Evolutionary conservation across 768 basidiomycete genomes (phyloP).

Genomic region (Mycena rebaudengoi): DNA sequence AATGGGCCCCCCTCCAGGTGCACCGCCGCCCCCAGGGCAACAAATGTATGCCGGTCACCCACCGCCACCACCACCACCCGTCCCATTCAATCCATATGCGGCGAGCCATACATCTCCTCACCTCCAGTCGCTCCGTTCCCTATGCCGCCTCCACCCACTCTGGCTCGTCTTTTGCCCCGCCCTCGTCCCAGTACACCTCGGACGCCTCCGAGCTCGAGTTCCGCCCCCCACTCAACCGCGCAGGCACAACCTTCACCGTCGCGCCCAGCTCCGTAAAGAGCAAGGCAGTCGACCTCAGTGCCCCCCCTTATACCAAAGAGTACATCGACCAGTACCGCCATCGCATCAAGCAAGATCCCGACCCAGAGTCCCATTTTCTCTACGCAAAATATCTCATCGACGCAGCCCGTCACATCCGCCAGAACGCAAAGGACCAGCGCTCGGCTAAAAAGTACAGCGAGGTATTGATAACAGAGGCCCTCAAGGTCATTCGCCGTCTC

Average conservation of each 20-base stretch:
- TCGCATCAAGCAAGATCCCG: conserved; percentile 96
- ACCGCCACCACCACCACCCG: conserved; percentile 37
- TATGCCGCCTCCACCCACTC: conserved; percentile 32
- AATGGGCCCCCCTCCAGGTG: conserved; percentile 69
- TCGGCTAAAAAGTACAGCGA: conserved; percentile 93
- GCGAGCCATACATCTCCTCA: conserved; percentile 32
- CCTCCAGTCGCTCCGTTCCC: conserved; percentile 43
- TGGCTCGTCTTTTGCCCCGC: conserved; percentile 32
- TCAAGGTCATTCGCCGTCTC: conserved; percentile 91
- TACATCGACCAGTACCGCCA: conserved; percentile 98
- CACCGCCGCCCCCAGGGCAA: conserved; percentile 30
- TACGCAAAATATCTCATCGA: conserved; percentile 99
- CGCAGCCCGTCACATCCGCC: conserved; percentile 91
- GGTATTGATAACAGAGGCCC: conserved; percentile 82
- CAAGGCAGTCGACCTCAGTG: conserved; percentile 83
- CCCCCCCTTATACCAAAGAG: conserved; percentile 92
- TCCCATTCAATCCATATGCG: conserved; percentile 25
- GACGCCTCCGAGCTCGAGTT: conserved; percentile 63
- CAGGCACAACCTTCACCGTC: conserved; percentile 65
- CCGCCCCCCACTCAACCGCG: conserved; percentile 64
- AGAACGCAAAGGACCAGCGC: conserved; percentile 77
- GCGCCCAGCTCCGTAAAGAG: conserved; percentile 68
- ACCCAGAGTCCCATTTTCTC: conserved; percentile 96
- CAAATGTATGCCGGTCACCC: conserved; percentile 30
- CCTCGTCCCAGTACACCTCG: conserved; percentile 16